Conservation (phyloP, 179 eudicot species). For the Nepenthes alata region DNA sequence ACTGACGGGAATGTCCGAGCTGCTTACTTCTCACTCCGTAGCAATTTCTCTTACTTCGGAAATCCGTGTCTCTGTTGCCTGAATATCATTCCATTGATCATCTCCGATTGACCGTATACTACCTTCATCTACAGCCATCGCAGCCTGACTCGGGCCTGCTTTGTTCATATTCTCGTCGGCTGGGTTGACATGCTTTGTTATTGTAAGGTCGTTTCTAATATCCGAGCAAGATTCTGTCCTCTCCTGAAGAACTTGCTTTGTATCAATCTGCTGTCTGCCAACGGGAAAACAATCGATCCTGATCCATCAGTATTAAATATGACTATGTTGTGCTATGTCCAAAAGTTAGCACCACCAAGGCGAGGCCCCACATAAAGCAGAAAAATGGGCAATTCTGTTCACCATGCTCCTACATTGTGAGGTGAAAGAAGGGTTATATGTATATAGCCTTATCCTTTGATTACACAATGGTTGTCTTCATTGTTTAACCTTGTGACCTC, state of each 20-base stretch:
- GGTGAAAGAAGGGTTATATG: too few relatives aligned
- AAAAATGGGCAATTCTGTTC: too few relatives aligned
- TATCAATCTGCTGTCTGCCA: slow-evolving; percentile 52
- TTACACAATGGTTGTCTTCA: too few relatives aligned
- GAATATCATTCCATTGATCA: slow-evolving; percentile 85
- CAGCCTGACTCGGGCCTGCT: slow-evolving; percentile 57
- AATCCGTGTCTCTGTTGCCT: slow-evolving; percentile 64
- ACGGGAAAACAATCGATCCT: slow-evolving; percentile 13
- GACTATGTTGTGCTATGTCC: too few relatives aligned
- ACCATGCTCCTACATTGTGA: too few relatives aligned
- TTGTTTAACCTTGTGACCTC: too few relatives aligned
- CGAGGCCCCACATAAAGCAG: too few relatives aligned
- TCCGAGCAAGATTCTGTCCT: slow-evolving; percentile 59
- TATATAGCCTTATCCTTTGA: too few relatives aligned
- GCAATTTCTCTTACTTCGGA: slow-evolving; percentile 78
- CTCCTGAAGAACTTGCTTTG: slow-evolving; percentile 56
- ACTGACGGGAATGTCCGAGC: slow-evolving; percentile 60
- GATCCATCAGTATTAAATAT: too few relatives aligned
- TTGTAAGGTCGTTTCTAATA: slow-evolving; percentile 30
- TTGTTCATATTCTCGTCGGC: slow-evolving; percentile 86
- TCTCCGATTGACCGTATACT: slow-evolving; percentile 38
- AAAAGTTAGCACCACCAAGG: too few relatives aligned
- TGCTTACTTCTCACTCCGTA: slow-evolving; percentile 39
- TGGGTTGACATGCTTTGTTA: slow-evolving; percentile 82
- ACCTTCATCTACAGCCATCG: slow-evolving; percentile 32